These are phyloP conservation scores for Cydonia oblonga DNA, from an alignment of 331 rosid genomes.

Conservation along the genomic window DNA sequence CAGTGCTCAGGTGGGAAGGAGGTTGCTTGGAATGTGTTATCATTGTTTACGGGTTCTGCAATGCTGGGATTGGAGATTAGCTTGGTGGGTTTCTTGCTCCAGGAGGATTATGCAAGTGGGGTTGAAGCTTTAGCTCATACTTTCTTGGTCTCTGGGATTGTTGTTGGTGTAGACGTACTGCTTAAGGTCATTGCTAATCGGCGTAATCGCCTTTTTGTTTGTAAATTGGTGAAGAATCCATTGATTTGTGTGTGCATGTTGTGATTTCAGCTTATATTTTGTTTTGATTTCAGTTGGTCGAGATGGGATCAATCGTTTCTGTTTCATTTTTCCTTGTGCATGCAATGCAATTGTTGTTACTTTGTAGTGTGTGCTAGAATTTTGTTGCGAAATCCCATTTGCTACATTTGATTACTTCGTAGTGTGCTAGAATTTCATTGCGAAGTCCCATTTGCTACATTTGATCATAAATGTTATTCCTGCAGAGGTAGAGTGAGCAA, in stretches of 20 bases:
- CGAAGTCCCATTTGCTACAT: not conserved
- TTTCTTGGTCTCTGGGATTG: constrained; percentile 42
- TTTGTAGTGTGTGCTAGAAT: not conserved
- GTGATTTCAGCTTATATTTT: not conserved
- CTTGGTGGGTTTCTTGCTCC: constrained; percentile 61
- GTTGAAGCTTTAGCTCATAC: constrained; percentile 45
- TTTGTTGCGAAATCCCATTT: too few species aligned
- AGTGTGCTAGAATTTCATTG: not conserved
- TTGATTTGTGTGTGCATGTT: not conserved
- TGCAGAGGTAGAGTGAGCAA: not conserved
- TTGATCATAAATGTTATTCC: not conserved
- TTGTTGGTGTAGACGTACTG: constrained; percentile 45
- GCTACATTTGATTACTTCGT: not conserved
- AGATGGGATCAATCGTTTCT: not conserved
- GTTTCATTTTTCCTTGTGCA: not conserved
- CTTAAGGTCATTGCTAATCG: constrained; percentile 39
- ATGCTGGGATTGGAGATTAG: constrained; percentile 70
- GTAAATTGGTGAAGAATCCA: not conserved
- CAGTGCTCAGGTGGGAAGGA: constrained; percentile 63
- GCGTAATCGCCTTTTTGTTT: not conserved
- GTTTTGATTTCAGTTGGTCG: not conserved
- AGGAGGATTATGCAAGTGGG: constrained; percentile 43
- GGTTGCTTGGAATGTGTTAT: constrained; percentile 51
- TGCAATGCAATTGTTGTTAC: not conserved
- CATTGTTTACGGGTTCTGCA: constrained; percentile 50